A percentile compares a stretch with the other conserved stretches of the same genome.
These are phyloP conservation scores for Panicum miliaceum DNA, from an alignment of 176 grass and related monocot genomes.

Conservation along the genomic window DNA sequence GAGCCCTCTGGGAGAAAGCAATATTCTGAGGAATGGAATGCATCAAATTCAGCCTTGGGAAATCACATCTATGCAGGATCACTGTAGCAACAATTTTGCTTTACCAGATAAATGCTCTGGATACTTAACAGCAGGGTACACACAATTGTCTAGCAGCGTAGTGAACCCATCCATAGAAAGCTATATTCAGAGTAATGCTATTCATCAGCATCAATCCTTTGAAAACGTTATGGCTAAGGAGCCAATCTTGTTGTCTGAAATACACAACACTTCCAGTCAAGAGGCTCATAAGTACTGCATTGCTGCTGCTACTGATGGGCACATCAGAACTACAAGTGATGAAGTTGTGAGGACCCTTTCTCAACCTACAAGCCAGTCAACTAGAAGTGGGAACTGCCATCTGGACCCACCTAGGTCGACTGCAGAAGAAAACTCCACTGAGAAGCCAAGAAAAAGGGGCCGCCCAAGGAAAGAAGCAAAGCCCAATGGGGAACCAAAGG, in stretches of 20 bases:
- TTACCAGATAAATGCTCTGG: slow-evolving; percentile 33
- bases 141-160: slow-evolving; percentile 17
- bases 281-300: slow-evolving; percentile 20
- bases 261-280: slow-evolving; percentile 11
- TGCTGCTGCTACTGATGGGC: slow-evolving; percentile 15
- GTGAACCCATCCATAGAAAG: slow-evolving; percentile 33
- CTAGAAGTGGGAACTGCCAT: slow-evolving; percentile 39
- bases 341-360: slow-evolving; percentile 2
- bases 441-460: slow-evolving; percentile 42
- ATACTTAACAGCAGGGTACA: slow-evolving; percentile 34
- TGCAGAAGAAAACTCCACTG: slow-evolving; percentile 34
- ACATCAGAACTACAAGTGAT: slow-evolving; percentile 25
- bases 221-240: slow-evolving; percentile 28
- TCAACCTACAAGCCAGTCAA: slow-evolving; percentile 25
- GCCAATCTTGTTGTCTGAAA: slow-evolving; percentile 21
- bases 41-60: slow-evolving; percentile 38
- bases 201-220: slow-evolving; percentile 30
- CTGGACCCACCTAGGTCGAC: slow-evolving; percentile 37
- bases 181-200: slow-evolving; percentile 13
- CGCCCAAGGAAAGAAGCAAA: slow-evolving; percentile 45
- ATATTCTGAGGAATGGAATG: slow-evolving; percentile 28
- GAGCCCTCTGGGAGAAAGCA: slow-evolving; percentile 34
- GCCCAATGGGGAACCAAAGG: slow-evolving; percentile 45
- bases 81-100: slow-evolving; percentile 10
- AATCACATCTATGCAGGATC: slow-evolving; percentile 35